Base-by-base conservation (phyloP, 176 grass and related monocot genomes). In the Triticum urartu region DNA sequence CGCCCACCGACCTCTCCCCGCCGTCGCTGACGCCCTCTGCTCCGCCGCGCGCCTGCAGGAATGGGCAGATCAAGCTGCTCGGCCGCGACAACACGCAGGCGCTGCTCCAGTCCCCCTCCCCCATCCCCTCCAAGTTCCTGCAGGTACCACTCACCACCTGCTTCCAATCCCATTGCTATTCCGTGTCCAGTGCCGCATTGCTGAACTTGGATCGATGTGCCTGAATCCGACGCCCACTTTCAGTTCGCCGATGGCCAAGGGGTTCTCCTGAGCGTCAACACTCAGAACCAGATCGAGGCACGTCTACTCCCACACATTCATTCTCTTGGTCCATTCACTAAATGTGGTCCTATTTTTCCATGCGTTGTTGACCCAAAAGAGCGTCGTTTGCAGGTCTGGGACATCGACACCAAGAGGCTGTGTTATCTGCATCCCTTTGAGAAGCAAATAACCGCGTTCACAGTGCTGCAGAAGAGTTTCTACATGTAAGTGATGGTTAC, bases 81-180 rank as follows among this genome's bases (percentile, higher is more conserved):
- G 97, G 94, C 81, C 93, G 89, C 58, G 94, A 96, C 88, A 96
- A 99, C 84, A 91, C 92, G 61, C 97, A 99, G 95, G 90, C 85
- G 72, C 89, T 99, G 32, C 94, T 96, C 75, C 97, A 93, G 48
- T 99, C 87, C 1, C 86, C 88, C 14, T 83, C 72, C 17, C 90
- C 86, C 0, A 11, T 48, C 65, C 85, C 87, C 18, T 86, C 86
- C 79, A 96, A 89, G 90, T 96, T 96, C 77, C 14, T 96, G 80
- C 90, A 78, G 94, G 97, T 96, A 7, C 54, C 38, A 7, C 1
- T 40, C 35, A 5, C 70, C 70, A 22, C 17, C 54, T 7, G 7
- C 45, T 48, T 85, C 32, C 2, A 17, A 68, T 86, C 75, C 69
- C 48, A 35, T 35, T 52, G 36, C 11, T 50, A 11, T 8, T 39